phyloP scores from a whole-genome alignment of 2,329 filamentous ascomycete genomes.

The Alternaria gaisen region DNA sequence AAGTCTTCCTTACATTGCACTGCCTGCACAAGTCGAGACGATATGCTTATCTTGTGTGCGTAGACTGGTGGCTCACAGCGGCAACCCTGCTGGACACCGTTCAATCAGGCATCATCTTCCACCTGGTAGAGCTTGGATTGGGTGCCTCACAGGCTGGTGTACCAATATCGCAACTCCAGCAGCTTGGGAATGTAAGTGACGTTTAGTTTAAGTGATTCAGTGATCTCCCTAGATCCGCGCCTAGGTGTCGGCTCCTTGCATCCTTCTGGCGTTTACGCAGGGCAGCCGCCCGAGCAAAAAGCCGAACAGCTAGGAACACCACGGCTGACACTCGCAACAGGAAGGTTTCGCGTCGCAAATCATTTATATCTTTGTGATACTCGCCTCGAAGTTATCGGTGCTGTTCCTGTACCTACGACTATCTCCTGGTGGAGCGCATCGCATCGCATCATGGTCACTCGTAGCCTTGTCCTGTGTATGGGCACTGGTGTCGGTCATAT shows the following conservation, averaged over 20 bases:
- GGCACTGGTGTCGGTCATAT: slow-evolving; percentile 33
- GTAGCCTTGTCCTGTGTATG: slow-evolving; percentile 33
- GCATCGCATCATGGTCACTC: slow-evolving; percentile 29
- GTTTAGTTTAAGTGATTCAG: neutral
- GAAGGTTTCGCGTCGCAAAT: slow-evolving; percentile 42
- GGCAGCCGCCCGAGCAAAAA: slow-evolving; percentile 1
- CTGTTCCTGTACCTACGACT: slow-evolving; percentile 42
- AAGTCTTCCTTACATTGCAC: slow-evolving; percentile 32
- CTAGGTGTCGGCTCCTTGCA: slow-evolving; percentile 22
- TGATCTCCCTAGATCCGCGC: slow-evolving; percentile 8
- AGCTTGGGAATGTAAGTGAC: slow-evolving; percentile 38
- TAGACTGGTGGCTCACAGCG: slow-evolving; percentile 23
- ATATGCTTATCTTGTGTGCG: slow-evolving; percentile 1
- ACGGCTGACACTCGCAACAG: slow-evolving; percentile 30
- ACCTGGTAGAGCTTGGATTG: slow-evolving; percentile 36
- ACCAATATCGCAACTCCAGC: slow-evolving; percentile 24
- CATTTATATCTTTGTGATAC: slow-evolving; percentile 40
- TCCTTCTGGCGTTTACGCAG: slow-evolving; percentile 5
- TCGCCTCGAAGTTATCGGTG: slow-evolving; percentile 41
- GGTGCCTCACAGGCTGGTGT: slow-evolving; percentile 30
- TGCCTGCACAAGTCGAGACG: slow-evolving; percentile 22
- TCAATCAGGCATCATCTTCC: slow-evolving; percentile 38
- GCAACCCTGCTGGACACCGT: slow-evolving; percentile 36
- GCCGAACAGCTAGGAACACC: slow-evolving; percentile 2
- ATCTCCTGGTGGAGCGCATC: slow-evolving; percentile 32